phyloP scores from a whole-genome alignment of 2,329 filamentous ascomycete genomes.

The Nigrospora osmanthi region DNA sequence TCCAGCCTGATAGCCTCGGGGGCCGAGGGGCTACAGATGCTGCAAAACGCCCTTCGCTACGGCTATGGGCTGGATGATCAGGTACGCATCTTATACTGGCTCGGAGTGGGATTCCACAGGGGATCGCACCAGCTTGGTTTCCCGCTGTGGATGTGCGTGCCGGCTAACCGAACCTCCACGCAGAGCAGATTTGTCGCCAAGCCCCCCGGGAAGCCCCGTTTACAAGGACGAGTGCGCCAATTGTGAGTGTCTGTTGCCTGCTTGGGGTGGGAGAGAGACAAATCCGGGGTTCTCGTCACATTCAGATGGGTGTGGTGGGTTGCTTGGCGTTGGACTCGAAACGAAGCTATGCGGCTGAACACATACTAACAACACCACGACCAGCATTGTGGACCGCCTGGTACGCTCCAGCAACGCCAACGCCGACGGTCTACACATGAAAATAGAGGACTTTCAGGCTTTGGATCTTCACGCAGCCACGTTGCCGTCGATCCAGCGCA shows the following conservation, averaged over 20 bases:
- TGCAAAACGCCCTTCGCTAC: constrained; percentile 13
- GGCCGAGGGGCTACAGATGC: constrained; percentile 17
- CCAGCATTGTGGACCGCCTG: constrained; percentile 17
- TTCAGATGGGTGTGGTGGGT: no score
- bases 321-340: neutral
- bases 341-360: no score
- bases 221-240: constrained; percentile 18
- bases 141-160: no score
- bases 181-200: constrained; percentile 17
- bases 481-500: constrained; percentile 14
- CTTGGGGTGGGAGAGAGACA: neutral
- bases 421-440: constrained; percentile 16
- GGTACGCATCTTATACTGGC: constrained; percentile 8
- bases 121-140: no score
- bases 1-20: constrained; percentile 20
- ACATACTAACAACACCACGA: neutral
- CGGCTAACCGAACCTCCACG: no score
- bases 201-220: constrained; percentile 13
- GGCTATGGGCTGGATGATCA: constrained; percentile 17
- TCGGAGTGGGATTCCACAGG: no score
- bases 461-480: constrained; percentile 18
- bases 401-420: constrained; percentile 6
- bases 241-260: constrained; percentile 9
- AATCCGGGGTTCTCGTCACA: neutral
- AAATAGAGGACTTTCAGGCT: constrained; percentile 16